Conservation (phyloP, 768 basidiomycete species). For the Paxillus rubicundulus region DNA sequence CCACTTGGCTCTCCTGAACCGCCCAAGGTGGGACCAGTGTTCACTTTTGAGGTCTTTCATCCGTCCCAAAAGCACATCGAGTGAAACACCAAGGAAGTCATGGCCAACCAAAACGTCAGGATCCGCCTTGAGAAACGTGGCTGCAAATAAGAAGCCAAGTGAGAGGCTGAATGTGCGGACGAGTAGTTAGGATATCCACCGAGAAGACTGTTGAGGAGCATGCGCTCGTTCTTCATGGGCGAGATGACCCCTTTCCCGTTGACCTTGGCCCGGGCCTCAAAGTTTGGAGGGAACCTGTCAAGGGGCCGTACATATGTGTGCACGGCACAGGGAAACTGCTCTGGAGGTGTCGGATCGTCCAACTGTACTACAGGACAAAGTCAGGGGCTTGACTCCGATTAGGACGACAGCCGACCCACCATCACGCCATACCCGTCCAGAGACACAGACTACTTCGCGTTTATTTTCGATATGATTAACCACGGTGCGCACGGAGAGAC, state of each 20-base stretch:
- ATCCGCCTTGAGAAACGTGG: slow-evolving; percentile 78
- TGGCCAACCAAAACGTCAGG: slow-evolving; percentile 95
- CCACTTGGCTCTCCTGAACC: slow-evolving; percentile 84
- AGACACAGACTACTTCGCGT: slow-evolving; percentile 87
- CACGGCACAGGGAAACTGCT: slow-evolving; percentile 75
- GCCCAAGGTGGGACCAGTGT: slow-evolving; percentile 91
- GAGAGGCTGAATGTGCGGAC: background rate
- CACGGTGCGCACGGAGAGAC: slow-evolving; percentile 82
- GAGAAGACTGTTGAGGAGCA: slow-evolving; percentile 79
- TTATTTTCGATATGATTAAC: slow-evolving; percentile 94
- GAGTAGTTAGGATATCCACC: slow-evolving; percentile 41
- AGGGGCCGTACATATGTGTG: slow-evolving; percentile 91
- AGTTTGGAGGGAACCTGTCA: slow-evolving; percentile 80
- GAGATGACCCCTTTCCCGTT: slow-evolving; percentile 69
- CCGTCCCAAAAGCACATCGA: slow-evolving; percentile 88
- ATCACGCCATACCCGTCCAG: slow-evolving; percentile 80
- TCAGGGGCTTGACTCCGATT: background rate
- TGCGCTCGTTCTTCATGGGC: slow-evolving; percentile 77
- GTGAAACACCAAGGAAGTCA: slow-evolving; percentile 85
- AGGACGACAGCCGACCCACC: slow-evolving; percentile 36
- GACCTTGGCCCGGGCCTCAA: slow-evolving; percentile 65
- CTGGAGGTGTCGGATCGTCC: slow-evolving; percentile 90
- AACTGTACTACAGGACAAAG: slow-evolving; percentile 58
- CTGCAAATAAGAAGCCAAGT: slow-evolving; percentile 34
- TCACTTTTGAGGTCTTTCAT: slow-evolving; percentile 89